Conservation (phyloP, 768 basidiomycete species). For the Rhodotorula graminis region DNA sequence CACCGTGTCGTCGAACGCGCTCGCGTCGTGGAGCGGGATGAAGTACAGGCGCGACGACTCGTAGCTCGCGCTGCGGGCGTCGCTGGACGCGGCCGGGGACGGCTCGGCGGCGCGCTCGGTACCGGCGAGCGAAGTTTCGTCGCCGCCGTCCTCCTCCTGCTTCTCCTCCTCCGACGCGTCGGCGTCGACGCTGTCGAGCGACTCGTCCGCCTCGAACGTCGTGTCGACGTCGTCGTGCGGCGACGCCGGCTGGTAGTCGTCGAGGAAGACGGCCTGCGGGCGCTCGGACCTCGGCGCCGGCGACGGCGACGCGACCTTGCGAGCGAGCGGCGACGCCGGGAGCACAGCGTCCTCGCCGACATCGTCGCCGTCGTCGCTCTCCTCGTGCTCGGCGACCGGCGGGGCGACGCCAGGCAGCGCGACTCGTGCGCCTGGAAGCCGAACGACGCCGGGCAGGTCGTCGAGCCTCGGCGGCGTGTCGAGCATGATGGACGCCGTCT, state of each 20-base stretch:
- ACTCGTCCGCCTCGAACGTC: slow-evolving; percentile 8
- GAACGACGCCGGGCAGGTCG: slow-evolving; percentile 6
- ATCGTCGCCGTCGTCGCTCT: background rate
- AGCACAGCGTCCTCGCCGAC: background rate
- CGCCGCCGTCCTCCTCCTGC: background rate
- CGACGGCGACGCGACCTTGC: background rate
- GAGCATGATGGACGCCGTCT: slow-evolving; percentile 33
- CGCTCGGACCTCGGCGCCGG: background rate
- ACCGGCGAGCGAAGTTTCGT: background rate
- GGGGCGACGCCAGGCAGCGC: background rate
- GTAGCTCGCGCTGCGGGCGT: background rate
- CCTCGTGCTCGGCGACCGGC: background rate
- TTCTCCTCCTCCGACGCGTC: no score
- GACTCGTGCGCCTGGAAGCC: background rate
- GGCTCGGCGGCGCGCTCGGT: background rate
- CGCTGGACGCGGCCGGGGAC: background rate
- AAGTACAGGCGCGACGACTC: slow-evolving; percentile 3
- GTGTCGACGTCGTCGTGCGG: slow-evolving; percentile 1
- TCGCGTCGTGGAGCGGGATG: slow-evolving; percentile 31
- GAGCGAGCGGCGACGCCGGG: background rate
- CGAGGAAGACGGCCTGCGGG: slow-evolving; percentile 13
- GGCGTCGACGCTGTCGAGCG: background rate
- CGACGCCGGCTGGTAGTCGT: background rate
- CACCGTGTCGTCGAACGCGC: background rate
- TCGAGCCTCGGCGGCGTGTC: slow-evolving; percentile 32